Percentiles rank a stretch among this genome's conserved stretches.
phyloP scores from a whole-genome alignment of 306 rosid genomes.

The Castanospermum australe region DNA sequence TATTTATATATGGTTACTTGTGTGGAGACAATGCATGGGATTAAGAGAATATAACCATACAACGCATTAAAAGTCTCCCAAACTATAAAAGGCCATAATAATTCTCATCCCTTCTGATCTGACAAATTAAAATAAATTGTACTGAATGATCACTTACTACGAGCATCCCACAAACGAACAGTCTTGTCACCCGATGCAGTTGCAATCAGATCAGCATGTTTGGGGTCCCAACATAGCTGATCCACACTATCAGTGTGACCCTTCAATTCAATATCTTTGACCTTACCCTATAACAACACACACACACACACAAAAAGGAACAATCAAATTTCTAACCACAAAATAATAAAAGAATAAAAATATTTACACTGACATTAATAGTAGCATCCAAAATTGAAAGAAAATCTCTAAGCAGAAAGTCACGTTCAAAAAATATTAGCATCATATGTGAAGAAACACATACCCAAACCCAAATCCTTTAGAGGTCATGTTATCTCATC shows the following conservation, averaged over 20 bases:
- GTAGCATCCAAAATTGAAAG: conserved; percentile 1
- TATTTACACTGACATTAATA: neutral
- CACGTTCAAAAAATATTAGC: neutral
- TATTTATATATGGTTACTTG: neutral
- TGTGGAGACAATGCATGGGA: neutral
- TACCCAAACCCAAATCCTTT: neutral
- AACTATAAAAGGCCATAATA: conserved; percentile 11
- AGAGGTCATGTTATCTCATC: neutral
- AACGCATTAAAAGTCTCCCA: neutral
- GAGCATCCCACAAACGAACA: conserved; percentile 96
- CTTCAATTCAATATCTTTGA: conserved; percentile 87
- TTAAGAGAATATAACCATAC: conserved; percentile 11
- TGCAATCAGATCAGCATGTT: conserved; percentile 86
- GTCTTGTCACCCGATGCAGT: conserved; percentile 98
- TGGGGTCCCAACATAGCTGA: conserved; percentile 99
- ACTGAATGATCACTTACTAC: conserved; percentile 60
- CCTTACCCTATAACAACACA: conserved; percentile 60
- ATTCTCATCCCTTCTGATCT: neutral
- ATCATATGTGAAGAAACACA: neutral
- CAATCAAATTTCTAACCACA: neutral
- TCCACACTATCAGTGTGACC: conserved; percentile 99
- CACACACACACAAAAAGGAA: neutral
- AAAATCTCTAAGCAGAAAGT: neutral
- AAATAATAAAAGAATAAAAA: conserved; percentile 12
- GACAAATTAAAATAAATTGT: neutral